These are phyloP conservation scores for Trypanosoma lewisi DNA, from an alignment of 208 protist genomes.

Conservation along the genomic window DNA sequence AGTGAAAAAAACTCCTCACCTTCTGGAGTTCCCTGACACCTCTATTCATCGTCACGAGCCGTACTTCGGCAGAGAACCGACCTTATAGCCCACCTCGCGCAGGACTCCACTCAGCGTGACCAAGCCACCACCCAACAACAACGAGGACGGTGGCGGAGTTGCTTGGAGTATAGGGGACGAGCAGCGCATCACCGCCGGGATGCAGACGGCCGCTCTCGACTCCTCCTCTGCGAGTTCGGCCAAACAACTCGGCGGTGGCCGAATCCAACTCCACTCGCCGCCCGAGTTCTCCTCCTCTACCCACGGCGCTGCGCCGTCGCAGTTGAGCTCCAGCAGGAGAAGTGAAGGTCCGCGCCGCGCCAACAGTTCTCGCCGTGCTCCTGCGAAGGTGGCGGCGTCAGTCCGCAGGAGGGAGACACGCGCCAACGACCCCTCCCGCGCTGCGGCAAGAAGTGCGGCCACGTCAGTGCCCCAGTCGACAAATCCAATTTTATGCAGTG, in stretches of 20 bases:
- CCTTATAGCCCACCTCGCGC: conserved; percentile 60
- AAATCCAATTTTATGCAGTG: neutral
- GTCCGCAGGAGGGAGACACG: conserved; percentile 2
- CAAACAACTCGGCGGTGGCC: conserved; percentile 32
- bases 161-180: conserved; percentile 7
- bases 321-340: conserved; percentile 1
- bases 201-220: neutral
- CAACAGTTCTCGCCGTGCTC: conserved; percentile 26
- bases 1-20: no score
- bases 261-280: conserved; percentile 32
- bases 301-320: conserved; percentile 4
- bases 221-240: neutral
- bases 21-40: no score
- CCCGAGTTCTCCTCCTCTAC: neutral
- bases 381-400: neutral
- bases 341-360: conserved; percentile 13
- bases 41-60: conserved; percentile 30
- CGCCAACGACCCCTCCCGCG: neutral
- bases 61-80: conserved; percentile 60
- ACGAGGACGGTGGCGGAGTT: neutral
- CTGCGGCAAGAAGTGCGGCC: conserved; percentile 1
- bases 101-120: conserved; percentile 44
- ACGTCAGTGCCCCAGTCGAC: conserved; percentile 10
- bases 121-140: conserved; percentile 14
- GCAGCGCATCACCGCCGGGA: conserved; percentile 4